Percentiles rank a stretch among this genome's conserved stretches.
Evolutionary conservation across 225 moss, liverwort and hornwort genomes (phyloP).

Genomic region (Asterella californica): DNA sequence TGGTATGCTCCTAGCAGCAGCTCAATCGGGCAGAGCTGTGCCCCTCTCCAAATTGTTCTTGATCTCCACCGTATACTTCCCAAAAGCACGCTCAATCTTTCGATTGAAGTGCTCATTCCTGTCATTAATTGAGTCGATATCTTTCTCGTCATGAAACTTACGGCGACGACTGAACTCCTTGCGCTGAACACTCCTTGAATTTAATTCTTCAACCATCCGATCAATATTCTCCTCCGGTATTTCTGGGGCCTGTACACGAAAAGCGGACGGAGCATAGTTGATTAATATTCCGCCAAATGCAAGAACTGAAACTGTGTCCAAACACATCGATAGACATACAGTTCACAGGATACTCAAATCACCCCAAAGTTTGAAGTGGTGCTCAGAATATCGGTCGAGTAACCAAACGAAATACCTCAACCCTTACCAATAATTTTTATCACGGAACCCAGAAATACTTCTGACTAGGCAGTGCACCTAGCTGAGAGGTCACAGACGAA

Average conservation of each 20-base stretch:
- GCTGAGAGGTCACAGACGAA: neutral
- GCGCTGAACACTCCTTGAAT: slow-evolving; percentile 65
- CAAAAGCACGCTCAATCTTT: slow-evolving; percentile 97
- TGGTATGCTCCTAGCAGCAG: neutral
- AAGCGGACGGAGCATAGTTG: neutral
- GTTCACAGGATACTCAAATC: neutral
- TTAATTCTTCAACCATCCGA: slow-evolving; percentile 90
- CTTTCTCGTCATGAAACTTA: slow-evolving; percentile 98
- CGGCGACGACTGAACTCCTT: slow-evolving; percentile 97
- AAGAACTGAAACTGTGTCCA: neutral
- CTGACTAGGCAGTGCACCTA: neutral
- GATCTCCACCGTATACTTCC: slow-evolving; percentile 98
- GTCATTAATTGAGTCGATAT: slow-evolving; percentile 97
- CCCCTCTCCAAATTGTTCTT: slow-evolving; percentile 99
- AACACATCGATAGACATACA: neutral
- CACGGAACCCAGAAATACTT: neutral
- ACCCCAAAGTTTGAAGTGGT: neutral
- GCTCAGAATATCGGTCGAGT: neutral
- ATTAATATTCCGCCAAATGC: neutral
- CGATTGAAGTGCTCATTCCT: slow-evolving; percentile 99
- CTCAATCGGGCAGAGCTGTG: slow-evolving; percentile 92
- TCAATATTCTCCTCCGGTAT: slow-evolving; percentile 81
- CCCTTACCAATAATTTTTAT: neutral
- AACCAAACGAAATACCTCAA: neutral
- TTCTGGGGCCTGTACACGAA: slow-evolving; percentile 59